Evolutionary conservation across 768 basidiomycete genomes (phyloP).

Genomic region (Hortiboletus flavorubellus): DNA sequence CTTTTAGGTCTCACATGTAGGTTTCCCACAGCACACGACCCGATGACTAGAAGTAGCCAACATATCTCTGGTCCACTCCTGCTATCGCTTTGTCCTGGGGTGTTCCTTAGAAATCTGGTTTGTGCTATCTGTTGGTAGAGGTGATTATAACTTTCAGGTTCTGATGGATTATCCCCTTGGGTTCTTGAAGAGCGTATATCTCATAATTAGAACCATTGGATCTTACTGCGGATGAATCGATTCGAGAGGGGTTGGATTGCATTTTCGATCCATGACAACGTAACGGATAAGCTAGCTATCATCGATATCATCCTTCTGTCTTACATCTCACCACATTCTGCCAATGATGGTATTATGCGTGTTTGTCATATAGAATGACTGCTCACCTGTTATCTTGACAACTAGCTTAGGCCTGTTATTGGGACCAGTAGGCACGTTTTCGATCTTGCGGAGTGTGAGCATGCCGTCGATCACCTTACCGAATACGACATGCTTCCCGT

Average conservation of each 20-base stretch:
- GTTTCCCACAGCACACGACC: conserved; percentile 20
- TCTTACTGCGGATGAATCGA: background rate
- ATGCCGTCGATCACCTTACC: conserved; percentile 89
- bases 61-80: background rate
- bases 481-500: conserved; percentile 93
- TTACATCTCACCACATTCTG: conserved; percentile 64
- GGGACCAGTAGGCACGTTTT: conserved; percentile 88
- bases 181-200: background rate
- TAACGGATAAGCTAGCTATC: background rate
- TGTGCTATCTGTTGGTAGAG: background rate
- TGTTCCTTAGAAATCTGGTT: background rate
- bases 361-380: background rate
- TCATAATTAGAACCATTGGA: background rate
- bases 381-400: conserved; percentile 81
- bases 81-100: background rate
- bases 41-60: background rate
- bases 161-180: background rate
- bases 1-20: conserved; percentile 40
- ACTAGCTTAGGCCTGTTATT: conserved; percentile 88
- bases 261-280: background rate
- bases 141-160: background rate
- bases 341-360: background rate
- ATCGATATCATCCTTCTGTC: background rate
- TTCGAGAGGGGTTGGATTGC: background rate
- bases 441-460: conserved; percentile 94